Base-by-base conservation (phyloP, 2,329 filamentous ascomycete species). In the Teratosphaeriaceae sp. region DNA sequence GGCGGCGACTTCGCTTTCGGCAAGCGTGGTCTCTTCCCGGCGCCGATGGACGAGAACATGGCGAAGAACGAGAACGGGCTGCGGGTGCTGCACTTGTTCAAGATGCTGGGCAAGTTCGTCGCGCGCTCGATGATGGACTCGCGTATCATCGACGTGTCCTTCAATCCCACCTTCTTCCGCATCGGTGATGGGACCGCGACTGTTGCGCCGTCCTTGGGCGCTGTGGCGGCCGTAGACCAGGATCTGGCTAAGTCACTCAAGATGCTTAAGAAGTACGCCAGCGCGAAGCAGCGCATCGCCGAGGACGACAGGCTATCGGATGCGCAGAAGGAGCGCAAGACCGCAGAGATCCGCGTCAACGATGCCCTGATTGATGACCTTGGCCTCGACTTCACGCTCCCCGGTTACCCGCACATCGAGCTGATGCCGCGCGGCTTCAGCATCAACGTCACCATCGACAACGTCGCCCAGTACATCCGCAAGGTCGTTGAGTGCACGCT, bases 61-160 rank as follows among this genome's bases (percentile, higher is more conserved):
- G 75, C 82, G 1, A 67, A 73, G 2, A 78, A 78, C 7, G 84
- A 92, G 36, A 84, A 86, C 45, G 88, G 88, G n/a, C 85, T 90
- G 66, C 86, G 87, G 54, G 82, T 94, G 30, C 71, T 96, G 24
- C 83, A 92, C 55, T 70, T 95, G 15, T 98, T 95, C 72, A 94
- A 84, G 65, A 84, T 90, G 60, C 81, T 98, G 18, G 92, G 92
- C 55, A 97, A 96, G 61, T 98, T 98, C 63, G 89, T 97, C 37
- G 92, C 94, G 22, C 82, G 92, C 39, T 96, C 92, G 0, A 97
- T 98, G 92, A 83, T 98, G 41, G 92, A 98, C 63, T 96, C 90
- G 1, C 80, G 92, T 42, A 97, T 98, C 61, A 96, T 98, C 54
- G 92, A 98, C 58, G 82, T 98, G 52, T 92, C 90, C 43, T 92